Evolutionary conservation across 805 yeast genomes (phyloP), one percentile per base, ranked within the genome.

Genomic region (Wickerhamiella bombiphila): DNA sequence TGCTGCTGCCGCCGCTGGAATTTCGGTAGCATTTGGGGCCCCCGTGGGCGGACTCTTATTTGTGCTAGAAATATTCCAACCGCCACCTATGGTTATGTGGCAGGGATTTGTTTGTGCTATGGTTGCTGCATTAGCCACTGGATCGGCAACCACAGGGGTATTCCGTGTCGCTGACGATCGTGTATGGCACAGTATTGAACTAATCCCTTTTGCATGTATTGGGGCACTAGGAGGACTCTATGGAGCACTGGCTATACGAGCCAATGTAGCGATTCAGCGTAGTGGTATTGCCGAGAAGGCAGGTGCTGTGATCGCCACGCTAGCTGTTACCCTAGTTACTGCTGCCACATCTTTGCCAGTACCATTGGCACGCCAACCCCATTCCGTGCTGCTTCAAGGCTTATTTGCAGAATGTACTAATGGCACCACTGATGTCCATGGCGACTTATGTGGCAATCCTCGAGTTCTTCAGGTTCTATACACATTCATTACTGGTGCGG

Each of bases 21-120:
- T 82, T 18, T 72, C 86, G 0, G 80, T 79, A 11, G 93, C 94
- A 0, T 81, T 82, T 57, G 79, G 78, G 42, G 75, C 93, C 0
- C 94, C 94, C 2, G 74, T 83, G 39, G 93, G 93, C 5, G 94
- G 94, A 1, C 91, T 83, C 1, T 54, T 82, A 22, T 83, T 81
- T 54, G 76, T 79, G 3, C 54, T 80, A 15, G 93, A 82, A 49
- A 35, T 39, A 21, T 49, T 49, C 29, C 22, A 37, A 24, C 44
- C 46, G 24, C 34, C 44, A 8, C 74, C 72, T 43, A 61, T 77
- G 32, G 72, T 76, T 50, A 71, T 82, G 74, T 82, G 94, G 94
- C 75, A 74, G 47, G 72, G 85, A 5, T 83, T 82, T 56, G 77
- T 80, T 2, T 73, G 82, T 48, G 76, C 94, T 1, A 79, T 83